phyloP scores from a whole-genome alignment of 805 yeast species.

The Wickerhamomyces silvicola region DNA sequence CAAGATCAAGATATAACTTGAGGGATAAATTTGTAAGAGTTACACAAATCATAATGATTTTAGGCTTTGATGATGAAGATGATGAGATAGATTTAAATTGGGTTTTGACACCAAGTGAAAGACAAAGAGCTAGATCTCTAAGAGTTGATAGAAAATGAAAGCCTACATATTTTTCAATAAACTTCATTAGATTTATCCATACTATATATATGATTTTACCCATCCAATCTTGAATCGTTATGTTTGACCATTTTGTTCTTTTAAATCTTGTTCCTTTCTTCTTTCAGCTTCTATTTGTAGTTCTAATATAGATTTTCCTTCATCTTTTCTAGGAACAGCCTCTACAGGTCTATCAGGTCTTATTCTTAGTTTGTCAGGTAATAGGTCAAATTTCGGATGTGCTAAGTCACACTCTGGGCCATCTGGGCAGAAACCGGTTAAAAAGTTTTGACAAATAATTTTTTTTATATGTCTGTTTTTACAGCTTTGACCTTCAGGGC shows the following conservation, averaged over 20 bases:
- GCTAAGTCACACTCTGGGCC: constrained; percentile 65
- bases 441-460: constrained; percentile 67
- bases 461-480: constrained; percentile 73
- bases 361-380: constrained; percentile 34
- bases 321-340: constrained; percentile 5
- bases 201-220: too few relatives aligned
- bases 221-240: too few relatives aligned
- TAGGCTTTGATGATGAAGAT: constrained; percentile 75
- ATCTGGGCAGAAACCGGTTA: constrained; percentile 90
- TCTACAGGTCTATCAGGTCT: constrained; percentile 25
- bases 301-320: constrained; percentile 18
- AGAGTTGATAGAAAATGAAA: constrained; percentile 36
- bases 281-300: constrained; percentile 23
- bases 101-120: constrained; percentile 74
- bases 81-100: constrained; percentile 50
- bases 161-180: too few relatives aligned
- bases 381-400: constrained; percentile 73
- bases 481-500: constrained; percentile 88
- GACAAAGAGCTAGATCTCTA: constrained; percentile 52
- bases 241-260: too few relatives aligned
- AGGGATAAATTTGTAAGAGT: constrained; percentile 74
- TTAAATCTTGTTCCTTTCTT: constrained; percentile 11
- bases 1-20: constrained; percentile 65
- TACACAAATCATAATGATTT: constrained; percentile 75
- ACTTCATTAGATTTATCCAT: too few relatives aligned